These are phyloP conservation scores for Lotmaria passim DNA, from an alignment of 208 protist genomes.

Conservation along the genomic window DNA sequence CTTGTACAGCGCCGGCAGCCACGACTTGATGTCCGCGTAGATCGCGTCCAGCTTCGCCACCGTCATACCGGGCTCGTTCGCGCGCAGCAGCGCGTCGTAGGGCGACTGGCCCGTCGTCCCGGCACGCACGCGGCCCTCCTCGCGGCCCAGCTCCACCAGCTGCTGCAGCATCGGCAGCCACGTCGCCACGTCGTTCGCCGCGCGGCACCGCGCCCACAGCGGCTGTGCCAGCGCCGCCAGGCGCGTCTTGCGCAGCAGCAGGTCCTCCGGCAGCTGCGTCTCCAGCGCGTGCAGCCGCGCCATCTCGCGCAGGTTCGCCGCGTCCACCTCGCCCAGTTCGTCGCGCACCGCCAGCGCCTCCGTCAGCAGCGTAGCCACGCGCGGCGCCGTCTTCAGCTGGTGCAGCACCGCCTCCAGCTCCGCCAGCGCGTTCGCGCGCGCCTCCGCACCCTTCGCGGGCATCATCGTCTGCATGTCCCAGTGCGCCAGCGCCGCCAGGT, in stretches of 20 bases:
- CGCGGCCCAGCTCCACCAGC: slow-evolving; percentile 44
- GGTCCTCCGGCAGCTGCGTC: slow-evolving; percentile 38
- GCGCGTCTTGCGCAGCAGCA: slow-evolving; percentile 46
- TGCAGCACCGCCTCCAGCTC: slow-evolving; percentile 15
- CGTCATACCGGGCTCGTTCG: slow-evolving; percentile 74
- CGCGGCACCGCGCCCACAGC: slow-evolving; percentile 43
- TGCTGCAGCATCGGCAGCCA: slow-evolving; percentile 63
- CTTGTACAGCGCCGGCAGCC: slow-evolving; percentile 62
- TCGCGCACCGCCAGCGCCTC: neutral
- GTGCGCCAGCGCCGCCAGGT: slow-evolving; percentile 34
- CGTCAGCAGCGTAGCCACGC: neutral
- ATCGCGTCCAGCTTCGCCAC: slow-evolving; percentile 44
- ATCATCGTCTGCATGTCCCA: slow-evolving; percentile 75
- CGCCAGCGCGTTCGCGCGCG: slow-evolving; percentile 46
- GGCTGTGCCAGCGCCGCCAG: slow-evolving; percentile 36
- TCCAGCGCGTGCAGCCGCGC: slow-evolving; percentile 24
- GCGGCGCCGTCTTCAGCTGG: slow-evolving; percentile 30
- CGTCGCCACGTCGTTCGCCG: slow-evolving; percentile 51
- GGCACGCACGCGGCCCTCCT: slow-evolving; percentile 43
- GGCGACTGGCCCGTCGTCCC: slow-evolving; percentile 3
- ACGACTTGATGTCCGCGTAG: slow-evolving; percentile 65
- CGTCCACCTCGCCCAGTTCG: slow-evolving; percentile 41
- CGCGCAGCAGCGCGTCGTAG: slow-evolving; percentile 66
- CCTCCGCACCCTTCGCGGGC: slow-evolving; percentile 48
- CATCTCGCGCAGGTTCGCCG: slow-evolving; percentile 70